Evolutionary conservation across 768 basidiomycete genomes (phyloP).

Genomic region (Butyriboletus loyo): DNA sequence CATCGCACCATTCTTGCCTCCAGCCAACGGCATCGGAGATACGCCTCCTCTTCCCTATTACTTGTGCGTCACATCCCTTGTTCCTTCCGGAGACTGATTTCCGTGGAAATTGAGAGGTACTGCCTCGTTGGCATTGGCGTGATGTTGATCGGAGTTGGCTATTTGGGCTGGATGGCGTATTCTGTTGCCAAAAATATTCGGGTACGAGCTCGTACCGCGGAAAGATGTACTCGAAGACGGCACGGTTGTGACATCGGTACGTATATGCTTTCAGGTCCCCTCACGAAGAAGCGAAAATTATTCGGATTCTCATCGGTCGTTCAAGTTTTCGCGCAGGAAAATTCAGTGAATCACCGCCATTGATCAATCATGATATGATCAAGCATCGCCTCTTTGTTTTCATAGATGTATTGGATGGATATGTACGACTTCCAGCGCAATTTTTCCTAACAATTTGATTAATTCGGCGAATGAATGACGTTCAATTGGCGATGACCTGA

Average conservation of each 20-base stretch:
- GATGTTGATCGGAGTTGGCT: conserved; percentile 44
- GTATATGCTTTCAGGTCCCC: conserved; percentile 33
- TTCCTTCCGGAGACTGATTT: conserved; percentile 22
- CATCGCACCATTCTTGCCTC: conserved; percentile 53
- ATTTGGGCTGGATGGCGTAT: conserved; percentile 56
- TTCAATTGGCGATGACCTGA: no score
- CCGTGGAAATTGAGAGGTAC: conserved; percentile 46
- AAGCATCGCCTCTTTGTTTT: no score
- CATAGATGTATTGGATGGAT: no score
- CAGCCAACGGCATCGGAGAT: conserved; percentile 53
- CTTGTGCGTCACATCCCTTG: conserved; percentile 35
- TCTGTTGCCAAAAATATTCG: conserved; percentile 45
- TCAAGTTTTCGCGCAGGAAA: conserved; percentile 13
- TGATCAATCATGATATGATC: no score
- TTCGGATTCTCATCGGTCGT: background rate
- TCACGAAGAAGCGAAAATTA: no score
- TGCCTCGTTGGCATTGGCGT: conserved; percentile 52
- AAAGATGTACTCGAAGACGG: conserved; percentile 51
- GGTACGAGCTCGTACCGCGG: conserved; percentile 45
- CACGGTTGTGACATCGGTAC: conserved; percentile 46
- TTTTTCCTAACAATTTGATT: no score
- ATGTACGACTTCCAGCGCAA: no score
- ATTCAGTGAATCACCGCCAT: conserved; percentile 2
- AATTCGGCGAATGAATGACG: no score
- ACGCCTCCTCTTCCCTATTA: conserved; percentile 61